These are phyloP conservation scores for Zostera marina DNA, from an alignment of 116 monocot species.

Conservation along the genomic window DNA sequence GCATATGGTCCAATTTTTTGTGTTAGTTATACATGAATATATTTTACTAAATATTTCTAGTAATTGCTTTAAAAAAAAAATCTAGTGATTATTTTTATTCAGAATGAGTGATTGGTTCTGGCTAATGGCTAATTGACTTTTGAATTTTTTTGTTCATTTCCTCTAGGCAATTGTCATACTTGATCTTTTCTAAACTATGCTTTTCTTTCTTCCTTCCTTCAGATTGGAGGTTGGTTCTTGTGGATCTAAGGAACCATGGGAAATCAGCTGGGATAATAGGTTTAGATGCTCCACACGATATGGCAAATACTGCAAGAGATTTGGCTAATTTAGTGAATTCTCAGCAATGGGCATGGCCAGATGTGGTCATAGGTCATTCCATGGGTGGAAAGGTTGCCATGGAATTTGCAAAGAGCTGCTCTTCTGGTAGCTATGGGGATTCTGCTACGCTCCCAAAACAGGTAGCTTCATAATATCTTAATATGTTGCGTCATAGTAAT, in stretches of 20 bases:
- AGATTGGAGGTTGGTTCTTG: conserved; percentile 91
- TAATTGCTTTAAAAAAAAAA: too few species aligned
- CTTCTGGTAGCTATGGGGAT: conserved; percentile 57
- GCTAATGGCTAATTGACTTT: too few species aligned
- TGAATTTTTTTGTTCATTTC: not conserved
- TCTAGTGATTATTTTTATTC: too few species aligned
- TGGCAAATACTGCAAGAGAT: conserved; percentile 62
- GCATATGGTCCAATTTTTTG: not conserved
- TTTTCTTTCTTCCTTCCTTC: not conserved
- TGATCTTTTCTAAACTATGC: not conserved
- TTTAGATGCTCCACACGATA: conserved; percentile 56
- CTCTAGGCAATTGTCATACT: not conserved
- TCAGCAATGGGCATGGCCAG: conserved; percentile 69
- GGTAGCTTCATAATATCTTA: conserved; percentile 17
- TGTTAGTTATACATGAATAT: too few species aligned
- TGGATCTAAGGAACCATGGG: conserved; percentile 92
- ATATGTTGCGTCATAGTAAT: not conserved
- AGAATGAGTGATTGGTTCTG: too few species aligned
- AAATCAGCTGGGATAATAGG: conserved; percentile 50
- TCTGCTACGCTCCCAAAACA: conserved; percentile 64
- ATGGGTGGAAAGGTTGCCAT: conserved; percentile 93
- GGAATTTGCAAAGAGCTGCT: conserved; percentile 48
- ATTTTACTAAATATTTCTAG: too few species aligned
- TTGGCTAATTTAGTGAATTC: conserved; percentile 64
- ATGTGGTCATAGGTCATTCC: conserved; percentile 82